These are phyloP conservation scores for Telopea speciosissima DNA, from an alignment of 177 flowering plant genomes.

Conservation along the genomic window DNA sequence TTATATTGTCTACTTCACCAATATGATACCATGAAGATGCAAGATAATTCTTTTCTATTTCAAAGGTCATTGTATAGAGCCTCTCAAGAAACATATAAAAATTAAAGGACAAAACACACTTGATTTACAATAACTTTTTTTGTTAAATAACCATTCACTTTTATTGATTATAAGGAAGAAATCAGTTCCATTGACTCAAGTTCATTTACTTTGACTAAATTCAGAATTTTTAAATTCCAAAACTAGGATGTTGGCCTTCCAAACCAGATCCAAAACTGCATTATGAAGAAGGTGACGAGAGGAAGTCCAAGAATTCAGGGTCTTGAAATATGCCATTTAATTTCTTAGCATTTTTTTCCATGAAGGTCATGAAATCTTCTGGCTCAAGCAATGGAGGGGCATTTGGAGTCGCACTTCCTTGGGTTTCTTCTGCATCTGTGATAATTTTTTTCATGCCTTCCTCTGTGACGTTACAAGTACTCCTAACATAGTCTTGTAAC, in stretches of 20 bases:
- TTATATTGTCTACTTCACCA: too few species aligned
- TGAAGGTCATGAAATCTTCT: too few species aligned
- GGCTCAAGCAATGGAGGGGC: too few species aligned
- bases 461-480: constrained; percentile 26
- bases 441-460: constrained; percentile 5
- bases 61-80: too few species aligned
- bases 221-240: neutral
- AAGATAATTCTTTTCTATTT: too few species aligned
- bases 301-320: neutral
- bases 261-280: neutral
- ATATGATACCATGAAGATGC: too few species aligned
- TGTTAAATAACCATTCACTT: too few species aligned
- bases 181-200: constrained; percentile 9
- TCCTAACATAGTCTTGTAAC: constrained; percentile 60
- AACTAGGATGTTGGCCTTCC: neutral
- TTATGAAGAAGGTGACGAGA: constrained; percentile 3
- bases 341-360: too few species aligned
- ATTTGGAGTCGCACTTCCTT: neutral
- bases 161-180: neutral
- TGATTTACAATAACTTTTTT: too few species aligned
- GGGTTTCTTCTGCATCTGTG: neutral
- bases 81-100: too few species aligned
- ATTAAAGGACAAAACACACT: too few species aligned
- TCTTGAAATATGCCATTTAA: neutral
- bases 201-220: too few species aligned